Evolutionary conservation across 306 rosid species (phyloP).

Genomic region (Oemleria cerasiformis): DNA sequence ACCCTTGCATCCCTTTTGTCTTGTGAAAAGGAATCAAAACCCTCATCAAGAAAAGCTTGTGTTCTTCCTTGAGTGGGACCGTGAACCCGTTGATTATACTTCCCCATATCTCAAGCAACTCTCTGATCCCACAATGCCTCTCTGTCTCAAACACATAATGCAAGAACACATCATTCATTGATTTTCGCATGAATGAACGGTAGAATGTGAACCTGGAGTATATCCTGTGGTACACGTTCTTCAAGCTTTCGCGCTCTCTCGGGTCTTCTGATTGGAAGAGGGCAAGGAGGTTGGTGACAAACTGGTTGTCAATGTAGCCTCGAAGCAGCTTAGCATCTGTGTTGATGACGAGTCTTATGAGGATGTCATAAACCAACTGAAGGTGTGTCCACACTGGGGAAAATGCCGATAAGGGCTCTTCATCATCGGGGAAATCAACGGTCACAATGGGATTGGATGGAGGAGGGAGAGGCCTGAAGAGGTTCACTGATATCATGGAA

Average conservation of each 20-base stretch:
- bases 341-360: conserved; percentile 44
- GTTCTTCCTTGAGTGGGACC: conserved; percentile 87
- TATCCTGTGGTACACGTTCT: conserved; percentile 63
- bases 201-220: conserved; percentile 49
- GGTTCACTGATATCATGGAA: conserved; percentile 51
- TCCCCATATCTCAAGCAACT: conserved; percentile 94
- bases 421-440: conserved; percentile 52
- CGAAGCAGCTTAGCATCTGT: conserved; percentile 37
- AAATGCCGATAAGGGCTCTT: conserved; percentile 42
- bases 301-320: conserved; percentile 37
- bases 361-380: conserved; percentile 62
- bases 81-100: conserved; percentile 78
- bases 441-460: conserved; percentile 33
- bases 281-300: conserved; percentile 52
- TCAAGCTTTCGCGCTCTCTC: conserved; percentile 69
- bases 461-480: conserved; percentile 80
- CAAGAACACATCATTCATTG: conserved; percentile 63
- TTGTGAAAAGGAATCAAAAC: conserved; percentile 79
- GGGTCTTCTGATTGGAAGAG: conserved; percentile 78
- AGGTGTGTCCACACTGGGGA: conserved; percentile 68
- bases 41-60: conserved; percentile 76
- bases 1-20: conserved; percentile 63
- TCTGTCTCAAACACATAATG: conserved; percentile 63
- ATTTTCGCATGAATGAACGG: conserved; percentile 70
- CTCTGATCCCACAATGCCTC: conserved; percentile 64